Evolutionary conservation across 257 asterid genomes (phyloP).

Genomic region (Nicotiana paniculata): DNA sequence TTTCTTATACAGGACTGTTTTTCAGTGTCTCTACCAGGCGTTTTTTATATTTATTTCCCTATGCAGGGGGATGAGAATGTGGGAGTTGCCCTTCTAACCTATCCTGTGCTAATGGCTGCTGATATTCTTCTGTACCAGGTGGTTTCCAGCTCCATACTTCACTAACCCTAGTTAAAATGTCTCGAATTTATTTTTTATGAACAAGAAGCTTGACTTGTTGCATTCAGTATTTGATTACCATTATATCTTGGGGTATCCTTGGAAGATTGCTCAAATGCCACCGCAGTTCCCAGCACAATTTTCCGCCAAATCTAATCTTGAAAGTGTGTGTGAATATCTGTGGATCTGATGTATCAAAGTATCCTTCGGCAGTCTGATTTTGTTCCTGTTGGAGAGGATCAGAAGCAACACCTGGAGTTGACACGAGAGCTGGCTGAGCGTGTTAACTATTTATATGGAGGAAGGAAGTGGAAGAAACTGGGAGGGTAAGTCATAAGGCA

Average conservation of each 20-base stretch:
- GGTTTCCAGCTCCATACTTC: conserved; percentile 13
- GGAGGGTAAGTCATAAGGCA: conserved; percentile 71
- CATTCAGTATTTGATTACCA: background rate
- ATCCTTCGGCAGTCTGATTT: conserved; percentile 80
- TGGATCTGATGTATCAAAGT: conserved; percentile 33
- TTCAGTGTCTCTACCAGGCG: background rate
- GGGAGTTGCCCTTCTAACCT: conserved; percentile 87
- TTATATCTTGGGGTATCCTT: background rate
- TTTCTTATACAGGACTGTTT: background rate
- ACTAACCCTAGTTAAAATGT: background rate
- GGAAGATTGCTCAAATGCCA: conserved; percentile 2
- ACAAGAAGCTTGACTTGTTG: background rate
- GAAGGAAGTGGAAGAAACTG: conserved; percentile 93
- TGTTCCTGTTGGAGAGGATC: conserved; percentile 99
- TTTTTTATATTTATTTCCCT: background rate
- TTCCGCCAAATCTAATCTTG: background rate
- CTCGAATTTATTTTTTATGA: background rate
- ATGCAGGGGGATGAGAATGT: conserved; percentile 92
- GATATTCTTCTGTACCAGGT: conserved; percentile 96
- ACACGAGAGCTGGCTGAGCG: conserved; percentile 94
- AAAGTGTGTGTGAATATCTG: conserved; percentile 19
- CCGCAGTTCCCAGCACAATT: background rate
- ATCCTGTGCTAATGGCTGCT: conserved; percentile 97
- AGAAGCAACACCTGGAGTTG: conserved; percentile 94
- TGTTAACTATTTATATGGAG: conserved; percentile 79